Evolutionary conservation across 1,284 basidiomycete species (phyloP).

Genomic region (Pseudozyma flocculosa): DNA sequence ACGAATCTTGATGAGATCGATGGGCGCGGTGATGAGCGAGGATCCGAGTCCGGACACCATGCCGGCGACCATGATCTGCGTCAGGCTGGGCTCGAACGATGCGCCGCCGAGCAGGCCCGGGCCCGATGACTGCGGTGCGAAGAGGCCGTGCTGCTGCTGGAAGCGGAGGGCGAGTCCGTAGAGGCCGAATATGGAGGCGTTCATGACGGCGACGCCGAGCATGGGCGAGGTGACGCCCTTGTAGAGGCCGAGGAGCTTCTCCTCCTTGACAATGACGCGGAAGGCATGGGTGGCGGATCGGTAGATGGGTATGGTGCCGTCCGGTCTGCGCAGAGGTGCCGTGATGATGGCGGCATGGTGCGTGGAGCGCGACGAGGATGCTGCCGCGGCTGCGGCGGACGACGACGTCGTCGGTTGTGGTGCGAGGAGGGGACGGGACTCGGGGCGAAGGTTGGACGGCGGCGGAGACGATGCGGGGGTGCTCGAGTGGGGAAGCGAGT

Average conservation of each 20-base stretch:
- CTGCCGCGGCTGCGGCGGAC: neutral
- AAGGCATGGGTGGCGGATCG: constrained; percentile 42
- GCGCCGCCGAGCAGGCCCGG: neutral
- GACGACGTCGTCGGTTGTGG: no score
- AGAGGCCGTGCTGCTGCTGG: constrained; percentile 7
- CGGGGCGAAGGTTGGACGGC: neutral
- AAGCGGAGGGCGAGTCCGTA: constrained; percentile 38
- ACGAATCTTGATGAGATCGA: constrained; percentile 53
- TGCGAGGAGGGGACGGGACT: neutral
- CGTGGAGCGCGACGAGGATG: neutral
- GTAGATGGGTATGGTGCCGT: constrained; percentile 16
- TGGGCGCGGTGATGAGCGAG: constrained; percentile 45
- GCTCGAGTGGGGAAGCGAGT: constrained; percentile 2
- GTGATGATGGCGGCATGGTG: neutral
- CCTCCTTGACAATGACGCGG: constrained; percentile 42
- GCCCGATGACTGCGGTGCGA: neutral
- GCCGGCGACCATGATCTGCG: constrained; percentile 42
- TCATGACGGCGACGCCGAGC: constrained; percentile 55
- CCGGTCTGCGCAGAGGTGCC: neutral
- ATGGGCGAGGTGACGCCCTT: constrained; percentile 47
- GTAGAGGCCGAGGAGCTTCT: constrained; percentile 44
- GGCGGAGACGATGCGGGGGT: neutral
- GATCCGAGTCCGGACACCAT: constrained; percentile 37
- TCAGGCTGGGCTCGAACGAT: constrained; percentile 2
- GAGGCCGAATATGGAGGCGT: constrained; percentile 50